A percentile compares a stretch with the other conserved stretches of the same genome.
Evolutionary conservation across 169 alveolate species (phyloP).

Genomic region (Babesia gibsoni): DNA sequence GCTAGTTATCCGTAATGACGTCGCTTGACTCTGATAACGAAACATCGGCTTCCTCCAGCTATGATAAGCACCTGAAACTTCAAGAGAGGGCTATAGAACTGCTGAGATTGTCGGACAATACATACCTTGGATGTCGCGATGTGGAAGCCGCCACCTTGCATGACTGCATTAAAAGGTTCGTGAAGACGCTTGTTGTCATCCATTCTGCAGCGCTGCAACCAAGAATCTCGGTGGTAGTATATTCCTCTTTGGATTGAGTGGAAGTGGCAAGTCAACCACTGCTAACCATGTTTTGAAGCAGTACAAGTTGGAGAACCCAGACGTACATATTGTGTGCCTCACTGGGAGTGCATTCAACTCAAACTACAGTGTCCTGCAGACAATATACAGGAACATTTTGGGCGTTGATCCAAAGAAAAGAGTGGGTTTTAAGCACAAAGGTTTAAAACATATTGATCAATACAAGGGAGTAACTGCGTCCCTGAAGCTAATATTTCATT

Average conservation of each 20-base stretch:
- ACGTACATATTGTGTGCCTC: conserved; percentile 2
- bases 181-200: background rate
- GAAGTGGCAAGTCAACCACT: conserved; percentile 63
- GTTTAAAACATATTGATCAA: background rate
- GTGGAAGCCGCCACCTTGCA: conserved; percentile 22
- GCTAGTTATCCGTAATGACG: background rate
- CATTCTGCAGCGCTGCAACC: conserved; percentile 8
- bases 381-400: background rate
- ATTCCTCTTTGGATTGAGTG: conserved; percentile 59
- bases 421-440: background rate
- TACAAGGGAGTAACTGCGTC: background rate
- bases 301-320: background rate
- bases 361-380: background rate
- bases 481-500: background rate
- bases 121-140: conserved; percentile 53
- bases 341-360: conserved; percentile 33
- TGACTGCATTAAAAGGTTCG: conserved; percentile 30
- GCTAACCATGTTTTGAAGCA: conserved; percentile 35
- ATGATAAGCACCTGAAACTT: conserved; percentile 11
- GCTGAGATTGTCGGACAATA: conserved; percentile 39
- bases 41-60: background rate
- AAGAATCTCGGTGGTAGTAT: conserved; percentile 34
- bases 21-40: background rate
- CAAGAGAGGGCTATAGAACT: conserved; percentile 52
- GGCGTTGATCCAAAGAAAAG: background rate